Base-by-base conservation (phyloP, 805 yeast species). In the Metschnikowia arizonensis region DNA sequence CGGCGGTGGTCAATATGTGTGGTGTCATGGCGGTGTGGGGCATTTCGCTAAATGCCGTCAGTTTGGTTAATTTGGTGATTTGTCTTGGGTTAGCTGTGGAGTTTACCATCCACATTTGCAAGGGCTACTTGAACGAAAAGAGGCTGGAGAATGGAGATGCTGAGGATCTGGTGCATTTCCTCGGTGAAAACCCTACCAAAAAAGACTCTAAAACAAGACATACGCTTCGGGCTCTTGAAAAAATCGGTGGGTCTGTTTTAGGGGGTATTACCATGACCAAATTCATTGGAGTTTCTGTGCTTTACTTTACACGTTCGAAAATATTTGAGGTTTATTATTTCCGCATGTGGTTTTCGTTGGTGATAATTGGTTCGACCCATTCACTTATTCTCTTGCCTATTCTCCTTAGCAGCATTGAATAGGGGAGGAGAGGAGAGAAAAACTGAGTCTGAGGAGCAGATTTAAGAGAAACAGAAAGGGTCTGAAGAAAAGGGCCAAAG, bases 81-180 rank as follows among this genome's bases (percentile, higher is more conserved):
- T 91, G 97, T 61, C 82, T 85, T 2, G 99, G 99, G 0, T 68
- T 91, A 30, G 90, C 93, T 2, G 96, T 93, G 29, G 99, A 93
- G 64, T 93, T 91, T 60, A 88, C 96, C 48, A 78, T 85, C 28
- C 98, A 91, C 63, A 76, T 93, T 44, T 85, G 88, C 1, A 72
- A 93, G 46, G 88, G 93, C 1, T 91, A 81, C 62, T 76, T 85
- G 23, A 68, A 71, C 40, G 61, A 57, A 42, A 63, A 64, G 25
- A 53, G 51, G 42, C 12, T 4, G 3, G 51, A 50, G 17, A 50
- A 30, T 14, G 18, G 44, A 21, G n/a, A n/a, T n/a, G 58, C 48
- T 10, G 49, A 42, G 12, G 34, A 48, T n/a, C 53, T 48, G 45
- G 30, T 45, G 37, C 46, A 50, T 9, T 57, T 58, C 47, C 49